Evolutionary conservation across 2,329 filamentous ascomycete genomes (phyloP), one percentile per base, ranked within the genome.

Genomic region (Cercospora zeina): DNA sequence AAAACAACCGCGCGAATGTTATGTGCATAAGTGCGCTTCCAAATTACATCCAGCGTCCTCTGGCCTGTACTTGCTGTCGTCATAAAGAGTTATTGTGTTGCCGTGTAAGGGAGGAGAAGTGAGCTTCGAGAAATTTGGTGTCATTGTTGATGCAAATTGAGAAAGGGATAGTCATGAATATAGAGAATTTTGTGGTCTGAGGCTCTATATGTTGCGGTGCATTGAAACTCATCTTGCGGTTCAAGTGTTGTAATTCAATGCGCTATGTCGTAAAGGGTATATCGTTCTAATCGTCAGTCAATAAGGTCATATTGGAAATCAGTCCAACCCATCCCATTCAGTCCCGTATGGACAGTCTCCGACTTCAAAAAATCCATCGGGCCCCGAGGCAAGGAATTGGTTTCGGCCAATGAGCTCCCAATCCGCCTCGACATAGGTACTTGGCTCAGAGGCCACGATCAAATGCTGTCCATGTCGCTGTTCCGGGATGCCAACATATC

Each of bases 381-480:
- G 53, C n/a, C 67, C 68, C 2, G 81, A 79, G 31, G 77, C 67
- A 36, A 83, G 65, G 34, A 73, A 76, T 65, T 76, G 74, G 66
- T 84, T 84, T 67, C 75, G 78, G 31, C 74, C 75, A 63, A 84
- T 80, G 62, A 84, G 66, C 61, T 78, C 72, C 82, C 82, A 84
- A 57, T 84, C 81, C 19, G 74, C 73, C 54, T 78, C 75, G 66
- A 81, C 79, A 65, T 81, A 84, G 8, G 82, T 84, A 27, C 78
- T 82, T 11, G 82, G 82, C 72, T 85, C 82, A 65, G 78, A 81
- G 11, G 82, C 80, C 36, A 84, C 75, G 65, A 83, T 83, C 36
- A 82, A 77, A 71, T 85, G 82, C 47, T 75, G 77, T 2, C 81
- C 82, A 69, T 79, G 76, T 57, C 77, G 74, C 3, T 72, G 72